Evolutionary conservation across 139 green algal species (phyloP).

Genomic region (Zygnema cylindricum): DNA sequence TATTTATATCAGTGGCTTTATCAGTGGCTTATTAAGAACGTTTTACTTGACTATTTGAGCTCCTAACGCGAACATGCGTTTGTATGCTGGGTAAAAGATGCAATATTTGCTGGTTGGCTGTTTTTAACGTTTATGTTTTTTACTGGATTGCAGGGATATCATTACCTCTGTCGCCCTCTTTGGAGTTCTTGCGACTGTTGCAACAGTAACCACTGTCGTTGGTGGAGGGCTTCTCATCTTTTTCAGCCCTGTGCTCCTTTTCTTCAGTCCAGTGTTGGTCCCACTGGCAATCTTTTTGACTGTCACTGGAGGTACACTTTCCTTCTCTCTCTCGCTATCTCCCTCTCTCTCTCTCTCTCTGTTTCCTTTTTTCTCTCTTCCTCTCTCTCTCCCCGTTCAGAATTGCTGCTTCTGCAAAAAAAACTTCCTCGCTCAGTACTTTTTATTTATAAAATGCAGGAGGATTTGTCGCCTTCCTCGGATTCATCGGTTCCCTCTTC

Average conservation of each 20-base stretch:
- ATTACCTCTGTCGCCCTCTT: neutral
- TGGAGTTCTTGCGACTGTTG: constrained; percentile 7
- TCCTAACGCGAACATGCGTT: no score
- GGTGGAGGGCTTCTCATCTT: constrained; percentile 6
- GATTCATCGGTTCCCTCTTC: neutral
- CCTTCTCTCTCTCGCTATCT: neutral
- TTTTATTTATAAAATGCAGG: no score
- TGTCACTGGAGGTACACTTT: neutral
- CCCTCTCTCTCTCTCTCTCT: neutral
- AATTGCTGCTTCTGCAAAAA: neutral
- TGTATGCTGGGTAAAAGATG: no score
- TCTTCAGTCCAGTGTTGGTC: constrained; percentile 29
- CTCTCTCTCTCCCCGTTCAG: neutral
- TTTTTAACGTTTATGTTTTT: no score
- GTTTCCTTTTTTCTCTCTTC: neutral
- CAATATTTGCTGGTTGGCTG: no score
- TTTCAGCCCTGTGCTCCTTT: constrained; percentile 21
- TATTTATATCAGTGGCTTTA: no score
- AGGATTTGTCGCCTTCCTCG: neutral
- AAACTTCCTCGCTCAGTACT: no score
- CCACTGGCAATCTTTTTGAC: neutral
- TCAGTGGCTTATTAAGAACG: no score
- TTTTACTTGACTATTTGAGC: no score
- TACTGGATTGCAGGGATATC: constrained; percentile 35
- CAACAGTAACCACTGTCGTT: constrained; percentile 9